Base-by-base conservation (phyloP, 306 rosid species). In the Nissolia schottii region DNA sequence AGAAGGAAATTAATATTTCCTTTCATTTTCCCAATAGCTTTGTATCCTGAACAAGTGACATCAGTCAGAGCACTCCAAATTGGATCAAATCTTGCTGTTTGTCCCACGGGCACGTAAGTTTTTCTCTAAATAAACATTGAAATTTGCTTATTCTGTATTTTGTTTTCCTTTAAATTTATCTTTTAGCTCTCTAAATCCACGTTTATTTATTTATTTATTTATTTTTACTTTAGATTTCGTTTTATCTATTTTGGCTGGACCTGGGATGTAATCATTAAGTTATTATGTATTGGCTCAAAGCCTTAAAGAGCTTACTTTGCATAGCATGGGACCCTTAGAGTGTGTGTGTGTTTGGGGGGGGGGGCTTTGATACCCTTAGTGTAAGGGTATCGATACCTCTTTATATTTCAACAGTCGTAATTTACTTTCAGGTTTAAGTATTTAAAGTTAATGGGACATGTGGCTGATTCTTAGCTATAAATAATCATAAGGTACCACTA, bases 61-160 rank as follows among this genome's bases (percentile, higher is more conserved):
- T 85, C 97, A 65, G 41, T 94, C 78, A 84, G 92, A 71, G 90
- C 85, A 82, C 82, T 94, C 69, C 99, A 94, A 86, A 69, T 91
- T 70, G 96, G 90, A 76, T 77, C 95, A 4, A 83, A 87, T 62
- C 82, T 88, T 79, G 96, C 88, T 18, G 84, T 88, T 78, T 91
- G 97, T 86, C 99, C 99, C 2, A 77, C 23, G 0, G 91, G 87
- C 84, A 88, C 82, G 96, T 94, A 86, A 88, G 99, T 82, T 71
- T 64, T 35, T 71, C 7, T 4, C 79, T 24, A 15, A 40, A 57
- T 23, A n/a, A 64, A 18, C 24, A 14, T 56, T 8, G 34, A 31
- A 29, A 28, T 46, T 25, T 34, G 67, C 46, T 25, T 45, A 35
- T 11, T 53, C 15, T 73, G 38, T 27, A 57, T 51, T 59, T 58